Evolutionary conservation across 2,329 filamentous ascomycete genomes (phyloP).

Genomic region (Paracoccidioides lutzii): DNA sequence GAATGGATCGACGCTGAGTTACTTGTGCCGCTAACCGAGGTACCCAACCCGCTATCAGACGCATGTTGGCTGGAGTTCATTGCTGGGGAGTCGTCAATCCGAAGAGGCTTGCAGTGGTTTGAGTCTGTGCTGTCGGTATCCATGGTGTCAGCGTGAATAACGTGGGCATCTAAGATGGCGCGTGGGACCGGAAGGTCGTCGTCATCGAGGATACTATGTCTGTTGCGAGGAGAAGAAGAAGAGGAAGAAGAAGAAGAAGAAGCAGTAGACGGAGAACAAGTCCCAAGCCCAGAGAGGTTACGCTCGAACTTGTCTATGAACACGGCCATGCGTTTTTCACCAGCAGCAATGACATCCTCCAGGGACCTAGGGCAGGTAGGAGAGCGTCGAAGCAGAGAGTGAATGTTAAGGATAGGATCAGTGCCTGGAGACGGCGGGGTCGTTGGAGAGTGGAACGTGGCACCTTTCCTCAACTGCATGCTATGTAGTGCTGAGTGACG

Average conservation of each 20-base stretch:
- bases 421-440: constrained; percentile 28
- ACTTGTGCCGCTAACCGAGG: constrained; percentile 55
- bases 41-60: constrained; percentile 80
- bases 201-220: constrained; percentile 27
- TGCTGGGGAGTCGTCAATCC: constrained; percentile 17
- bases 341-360: constrained; percentile 59
- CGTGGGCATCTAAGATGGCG: constrained; percentile 45
- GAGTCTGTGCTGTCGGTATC: constrained; percentile 19
- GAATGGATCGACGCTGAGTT: constrained; percentile 36
- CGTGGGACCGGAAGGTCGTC: constrained; percentile 48
- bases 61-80: constrained; percentile 49
- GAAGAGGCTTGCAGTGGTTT: constrained; percentile 17
- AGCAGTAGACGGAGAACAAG: constrained; percentile 20
- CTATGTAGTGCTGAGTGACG: constrained; percentile 24
- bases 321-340: constrained; percentile 54
- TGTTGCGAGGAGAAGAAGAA: not conserved
- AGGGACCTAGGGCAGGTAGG: constrained; percentile 44
- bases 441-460: constrained; percentile 45
- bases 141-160: constrained; percentile 32
- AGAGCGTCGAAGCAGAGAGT: constrained; percentile 48
- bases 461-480: constrained; percentile 54
- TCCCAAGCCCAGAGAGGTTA: constrained; percentile 38
- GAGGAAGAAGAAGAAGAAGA: constrained; percentile 13
- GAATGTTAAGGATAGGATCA: constrained; percentile 33
- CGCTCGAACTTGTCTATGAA: constrained; percentile 54